Percentiles rank a stretch among this genome's conserved stretches.
phyloP scores from a whole-genome alignment of 1,284 basidiomycete genomes.

The Marasmius sp. region DNA sequence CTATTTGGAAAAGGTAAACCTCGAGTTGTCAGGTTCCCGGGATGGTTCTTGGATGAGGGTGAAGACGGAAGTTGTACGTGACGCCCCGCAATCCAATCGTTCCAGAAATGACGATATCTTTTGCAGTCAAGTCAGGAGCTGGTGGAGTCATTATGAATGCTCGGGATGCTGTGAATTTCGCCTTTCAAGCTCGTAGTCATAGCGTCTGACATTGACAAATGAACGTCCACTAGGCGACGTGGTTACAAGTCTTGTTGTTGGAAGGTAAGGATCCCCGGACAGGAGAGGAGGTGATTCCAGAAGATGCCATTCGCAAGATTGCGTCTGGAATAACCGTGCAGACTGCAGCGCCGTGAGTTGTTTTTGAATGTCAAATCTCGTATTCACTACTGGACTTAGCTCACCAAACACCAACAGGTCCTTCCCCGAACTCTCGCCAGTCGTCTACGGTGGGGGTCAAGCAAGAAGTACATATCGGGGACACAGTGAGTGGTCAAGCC shows the following conservation, averaged over 20 bases:
- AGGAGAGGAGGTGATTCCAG: conserved; percentile 18
- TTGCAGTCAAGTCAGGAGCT: conserved; percentile 11
- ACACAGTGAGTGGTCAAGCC: conserved; percentile 6
- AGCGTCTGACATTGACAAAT: not conserved
- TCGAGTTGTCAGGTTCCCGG: conserved; percentile 1
- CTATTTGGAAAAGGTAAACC: conserved; percentile 12
- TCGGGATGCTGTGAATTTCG: conserved; percentile 11
- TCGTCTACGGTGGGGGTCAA: conserved; percentile 16
- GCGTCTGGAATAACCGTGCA: conserved; percentile 16
- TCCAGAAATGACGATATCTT: not conserved
- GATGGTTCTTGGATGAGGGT: conserved; percentile 4
- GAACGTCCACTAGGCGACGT: conserved; percentile 12
- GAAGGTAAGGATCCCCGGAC: conserved; percentile 16
- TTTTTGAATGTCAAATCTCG: not conserved
- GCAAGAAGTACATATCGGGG: conserved; percentile 10
- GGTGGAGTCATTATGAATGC: conserved; percentile 18
- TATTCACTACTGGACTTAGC: not conserved
- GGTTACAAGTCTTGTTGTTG: conserved; percentile 20
- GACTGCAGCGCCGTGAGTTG: conserved; percentile 9
- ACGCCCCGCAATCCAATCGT: not conserved
- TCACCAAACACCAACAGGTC: not conserved
- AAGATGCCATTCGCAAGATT: conserved; percentile 13
- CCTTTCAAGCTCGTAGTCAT: not conserved
- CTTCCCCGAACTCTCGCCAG: conserved; percentile 13
- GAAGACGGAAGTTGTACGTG: conserved; percentile 17